These are phyloP conservation scores for Physaria fendleri DNA, from an alignment of 345 rosid species.

Conservation along the genomic window DNA sequence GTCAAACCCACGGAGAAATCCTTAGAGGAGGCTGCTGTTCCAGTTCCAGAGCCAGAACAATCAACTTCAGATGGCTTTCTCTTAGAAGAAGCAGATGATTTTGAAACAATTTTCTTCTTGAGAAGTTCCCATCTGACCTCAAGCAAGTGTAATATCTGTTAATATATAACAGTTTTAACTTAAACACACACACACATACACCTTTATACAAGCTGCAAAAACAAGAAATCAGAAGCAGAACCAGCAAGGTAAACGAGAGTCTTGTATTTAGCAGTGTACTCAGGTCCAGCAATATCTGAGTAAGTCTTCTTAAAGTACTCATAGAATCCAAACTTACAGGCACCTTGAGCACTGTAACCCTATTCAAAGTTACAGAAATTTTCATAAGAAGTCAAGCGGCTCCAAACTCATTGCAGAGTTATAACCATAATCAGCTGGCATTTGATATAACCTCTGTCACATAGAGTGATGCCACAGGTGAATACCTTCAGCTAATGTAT, in stretches of 20 bases:
- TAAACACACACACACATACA: too few relatives aligned
- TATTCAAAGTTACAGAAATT: constrained; percentile 29
- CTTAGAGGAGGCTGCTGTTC: constrained; percentile 31
- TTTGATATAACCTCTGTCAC: constrained; percentile 73
- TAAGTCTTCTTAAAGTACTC: constrained; percentile 83
- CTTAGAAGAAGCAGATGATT: neutral
- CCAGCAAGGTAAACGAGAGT: constrained; percentile 76
- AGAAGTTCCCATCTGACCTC: constrained; percentile 60
- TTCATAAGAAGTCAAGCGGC: neutral
- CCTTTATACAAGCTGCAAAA: constrained; percentile 79
- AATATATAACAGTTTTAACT: too few relatives aligned
- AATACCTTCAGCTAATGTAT: constrained; percentile 89
- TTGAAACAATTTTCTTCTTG: constrained; percentile 39
- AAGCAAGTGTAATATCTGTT: too few relatives aligned
- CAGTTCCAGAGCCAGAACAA: constrained; percentile 26
- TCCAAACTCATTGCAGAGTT: neutral
- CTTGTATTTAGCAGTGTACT: constrained; percentile 59
- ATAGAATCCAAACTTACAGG: constrained; percentile 72
- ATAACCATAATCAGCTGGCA: neutral
- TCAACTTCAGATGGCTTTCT: neutral
- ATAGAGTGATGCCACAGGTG: constrained; percentile 78
- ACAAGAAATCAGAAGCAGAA: constrained; percentile 39
- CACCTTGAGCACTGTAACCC: constrained; percentile 84
- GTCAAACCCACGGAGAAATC: constrained; percentile 29
- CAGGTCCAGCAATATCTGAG: constrained; percentile 90